Conservation (phyloP, 306 rosid genomes). For the Malus fusca region DNA sequence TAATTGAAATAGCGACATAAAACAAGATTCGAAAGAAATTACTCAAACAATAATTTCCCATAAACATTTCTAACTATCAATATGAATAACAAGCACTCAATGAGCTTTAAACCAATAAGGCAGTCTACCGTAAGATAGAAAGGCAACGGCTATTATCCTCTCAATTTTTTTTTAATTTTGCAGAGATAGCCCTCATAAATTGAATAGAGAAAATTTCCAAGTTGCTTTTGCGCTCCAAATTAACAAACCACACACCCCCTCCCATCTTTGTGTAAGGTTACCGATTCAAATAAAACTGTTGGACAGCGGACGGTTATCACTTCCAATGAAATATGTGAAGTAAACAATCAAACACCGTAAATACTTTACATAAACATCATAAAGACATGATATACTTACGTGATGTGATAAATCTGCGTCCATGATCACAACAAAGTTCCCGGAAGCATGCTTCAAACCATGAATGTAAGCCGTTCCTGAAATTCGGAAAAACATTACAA, state of each 20-base stretch:
- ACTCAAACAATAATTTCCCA: neutral
- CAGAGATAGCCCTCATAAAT: neutral
- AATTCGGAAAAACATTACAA: neutral
- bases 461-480: conserved; percentile 93
- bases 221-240: neutral
- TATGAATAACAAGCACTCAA: neutral
- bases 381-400: conserved; percentile 42
- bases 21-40: neutral
- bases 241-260: neutral
- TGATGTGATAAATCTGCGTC: conserved; percentile 96
- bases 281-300: neutral
- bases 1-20: neutral
- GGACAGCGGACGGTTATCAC: neutral
- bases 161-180: neutral
- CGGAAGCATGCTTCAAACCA: conserved; percentile 92
- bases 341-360: neutral
- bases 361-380: neutral
- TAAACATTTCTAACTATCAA: neutral
- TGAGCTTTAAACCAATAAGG: neutral
- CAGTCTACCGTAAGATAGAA: neutral
- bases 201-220: neutral
- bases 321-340: neutral
- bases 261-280: neutral
- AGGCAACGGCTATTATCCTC: neutral
- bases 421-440: conserved; percentile 90